phyloP scores from a whole-genome alignment of 805 yeast genomes.

The Wickerhamiella hasegawae region DNA sequence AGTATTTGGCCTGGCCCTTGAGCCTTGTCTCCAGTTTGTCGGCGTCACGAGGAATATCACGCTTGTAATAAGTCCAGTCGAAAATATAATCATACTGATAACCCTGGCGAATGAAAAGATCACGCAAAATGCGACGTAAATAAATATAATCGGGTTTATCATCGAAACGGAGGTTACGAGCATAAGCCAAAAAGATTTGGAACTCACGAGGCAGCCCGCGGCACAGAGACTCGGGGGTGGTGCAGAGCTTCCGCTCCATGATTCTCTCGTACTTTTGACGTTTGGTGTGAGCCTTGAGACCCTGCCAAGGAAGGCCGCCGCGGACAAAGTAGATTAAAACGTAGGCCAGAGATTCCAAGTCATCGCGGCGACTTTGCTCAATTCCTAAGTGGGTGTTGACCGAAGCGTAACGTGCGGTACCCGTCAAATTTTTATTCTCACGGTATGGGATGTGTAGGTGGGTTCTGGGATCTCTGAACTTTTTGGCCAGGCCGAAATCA shows the following conservation, averaged over 20 bases:
- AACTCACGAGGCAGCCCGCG: conserved; percentile 88
- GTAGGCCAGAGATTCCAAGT: conserved; percentile 85
- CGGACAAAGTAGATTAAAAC: conserved; percentile 88
- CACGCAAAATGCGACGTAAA: conserved; percentile 77
- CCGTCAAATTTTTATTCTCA: conserved; percentile 90
- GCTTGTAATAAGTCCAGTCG: conserved; percentile 90
- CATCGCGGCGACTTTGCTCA: conserved; percentile 94
- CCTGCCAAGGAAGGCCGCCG: conserved; percentile 98
- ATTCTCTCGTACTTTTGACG: conserved; percentile 94
- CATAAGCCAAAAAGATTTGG: conserved; percentile 71
- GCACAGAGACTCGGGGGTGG: conserved; percentile 72
- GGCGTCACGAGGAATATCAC: conserved; percentile 30
- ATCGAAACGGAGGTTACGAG: conserved; percentile 81
- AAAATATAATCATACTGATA: conserved; percentile 87
- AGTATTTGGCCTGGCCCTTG: not conserved
- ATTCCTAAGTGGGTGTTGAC: conserved; percentile 93
- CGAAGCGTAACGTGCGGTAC: conserved; percentile 93
- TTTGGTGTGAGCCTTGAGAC: conserved; percentile 89
- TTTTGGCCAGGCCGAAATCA: conserved; percentile 88
- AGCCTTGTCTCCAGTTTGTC: conserved; percentile 1
- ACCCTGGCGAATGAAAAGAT: conserved; percentile 71
- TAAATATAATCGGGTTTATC: conserved; percentile 92
- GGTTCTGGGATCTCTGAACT: conserved; percentile 85
- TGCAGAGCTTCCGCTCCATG: conserved; percentile 85
- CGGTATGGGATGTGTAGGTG: conserved; percentile 91